Conservation (phyloP, 1,139 yeast species). For the Scheffersomyces titani region DNA sequence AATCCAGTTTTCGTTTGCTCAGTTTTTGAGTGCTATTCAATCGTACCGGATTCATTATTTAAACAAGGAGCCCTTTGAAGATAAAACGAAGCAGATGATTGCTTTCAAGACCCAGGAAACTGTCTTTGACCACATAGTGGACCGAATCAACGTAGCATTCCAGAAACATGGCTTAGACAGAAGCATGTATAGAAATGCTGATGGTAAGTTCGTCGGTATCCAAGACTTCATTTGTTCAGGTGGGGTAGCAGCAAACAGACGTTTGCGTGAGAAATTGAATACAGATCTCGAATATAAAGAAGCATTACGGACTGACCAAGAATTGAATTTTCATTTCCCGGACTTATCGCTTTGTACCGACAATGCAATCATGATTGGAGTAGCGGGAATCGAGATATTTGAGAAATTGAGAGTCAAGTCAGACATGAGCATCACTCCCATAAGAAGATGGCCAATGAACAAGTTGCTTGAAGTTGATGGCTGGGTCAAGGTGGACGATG, state of each 20-base stretch:
- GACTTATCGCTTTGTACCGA: slow-evolving; percentile 80
- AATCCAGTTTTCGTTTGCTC: slow-evolving; percentile 72
- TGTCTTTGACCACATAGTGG: slow-evolving; percentile 69
- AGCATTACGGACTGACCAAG: slow-evolving; percentile 7
- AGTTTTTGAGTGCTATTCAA: slow-evolving; percentile 64
- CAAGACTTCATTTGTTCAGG: slow-evolving; percentile 80
- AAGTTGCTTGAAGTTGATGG: slow-evolving; percentile 50
- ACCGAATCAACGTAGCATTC: slow-evolving; percentile 59
- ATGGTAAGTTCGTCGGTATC: slow-evolving; percentile 43
- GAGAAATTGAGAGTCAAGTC: slow-evolving; percentile 55
- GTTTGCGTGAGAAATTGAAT: slow-evolving; percentile 54
- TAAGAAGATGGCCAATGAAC: slow-evolving; percentile 74
- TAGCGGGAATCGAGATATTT: slow-evolving; percentile 89
- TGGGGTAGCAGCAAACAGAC: slow-evolving; percentile 83
- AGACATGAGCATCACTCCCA: slow-evolving; percentile 55
- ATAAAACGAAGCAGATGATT: slow-evolving; percentile 34
- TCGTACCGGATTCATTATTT: slow-evolving; percentile 20
- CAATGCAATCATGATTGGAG: slow-evolving; percentile 96
- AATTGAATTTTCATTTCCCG: slow-evolving; percentile 58
- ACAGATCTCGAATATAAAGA: slow-evolving; percentile 25
- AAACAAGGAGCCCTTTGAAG: slow-evolving; percentile 15
- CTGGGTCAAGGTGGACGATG: slow-evolving; percentile 39
- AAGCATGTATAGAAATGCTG: slow-evolving; percentile 15
- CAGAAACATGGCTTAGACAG: slow-evolving; percentile 29
- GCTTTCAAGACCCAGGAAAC: slow-evolving; percentile 67